Percentiles rank a stretch among this genome's conserved stretches.
phyloP scores from a whole-genome alignment of 208 protist species.

The Leishmania braziliensis region DNA sequence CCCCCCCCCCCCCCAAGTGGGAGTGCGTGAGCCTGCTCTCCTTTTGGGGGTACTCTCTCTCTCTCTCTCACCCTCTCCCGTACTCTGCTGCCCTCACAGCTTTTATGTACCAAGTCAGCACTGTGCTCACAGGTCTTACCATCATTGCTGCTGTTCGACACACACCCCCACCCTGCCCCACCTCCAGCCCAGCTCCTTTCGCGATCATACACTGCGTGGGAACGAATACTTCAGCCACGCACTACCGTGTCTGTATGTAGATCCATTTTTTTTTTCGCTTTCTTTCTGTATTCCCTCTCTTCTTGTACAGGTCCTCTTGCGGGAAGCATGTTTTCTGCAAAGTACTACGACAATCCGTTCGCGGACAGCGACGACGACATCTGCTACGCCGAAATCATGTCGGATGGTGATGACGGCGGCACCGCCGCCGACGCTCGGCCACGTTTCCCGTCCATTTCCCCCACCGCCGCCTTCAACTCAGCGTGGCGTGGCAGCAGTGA shows the following conservation, averaged over 20 bases:
- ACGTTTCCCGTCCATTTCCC: not conserved
- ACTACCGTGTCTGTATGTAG: not conserved
- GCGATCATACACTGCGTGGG: not conserved
- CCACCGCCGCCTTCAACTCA: not conserved
- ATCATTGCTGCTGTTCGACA: not conserved
- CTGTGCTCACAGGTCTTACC: not conserved
- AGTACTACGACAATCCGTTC: constrained; percentile 78
- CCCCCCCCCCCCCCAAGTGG: not conserved
- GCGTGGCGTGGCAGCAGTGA: constrained; percentile 5
- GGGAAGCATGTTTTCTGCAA: constrained; percentile 21
- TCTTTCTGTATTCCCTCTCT: constrained; percentile 1
- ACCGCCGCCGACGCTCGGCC: not conserved
- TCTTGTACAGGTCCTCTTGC: not conserved
- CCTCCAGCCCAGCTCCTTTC: not conserved
- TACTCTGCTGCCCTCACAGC: not conserved
- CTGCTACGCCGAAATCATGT: constrained; percentile 60
- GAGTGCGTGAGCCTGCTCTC: not conserved
- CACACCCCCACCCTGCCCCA: not conserved
- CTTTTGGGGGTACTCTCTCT: not conserved
- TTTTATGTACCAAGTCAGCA: not conserved
- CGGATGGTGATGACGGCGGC: constrained; percentile 13
- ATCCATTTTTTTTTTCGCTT: not conserved
- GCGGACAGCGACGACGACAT: constrained; percentile 56
- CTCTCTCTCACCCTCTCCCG: not conserved
- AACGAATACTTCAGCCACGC: no score